Percentiles rank a stretch among this genome's conserved stretches.
phyloP scores from a whole-genome alignment of 2,329 filamentous ascomycete genomes.

The Penicillium sp. region DNA sequence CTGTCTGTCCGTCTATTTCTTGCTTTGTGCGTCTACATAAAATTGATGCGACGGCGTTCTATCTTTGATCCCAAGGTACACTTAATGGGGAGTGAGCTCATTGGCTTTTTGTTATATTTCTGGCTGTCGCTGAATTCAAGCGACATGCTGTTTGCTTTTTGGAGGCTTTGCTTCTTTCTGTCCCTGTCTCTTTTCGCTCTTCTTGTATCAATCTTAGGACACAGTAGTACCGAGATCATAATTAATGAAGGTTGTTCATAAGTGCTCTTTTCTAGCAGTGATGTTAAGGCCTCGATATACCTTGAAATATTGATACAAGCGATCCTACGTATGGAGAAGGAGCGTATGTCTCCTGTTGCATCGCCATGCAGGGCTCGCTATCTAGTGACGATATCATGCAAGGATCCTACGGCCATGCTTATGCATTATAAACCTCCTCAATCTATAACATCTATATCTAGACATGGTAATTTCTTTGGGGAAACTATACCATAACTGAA shows the following conservation, averaged over 20 bases:
- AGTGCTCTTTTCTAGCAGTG: background rate
- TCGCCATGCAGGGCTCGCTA: background rate
- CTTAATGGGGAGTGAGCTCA: conserved; percentile 2
- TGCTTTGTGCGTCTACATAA: conserved; percentile 2
- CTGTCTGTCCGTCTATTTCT: background rate
- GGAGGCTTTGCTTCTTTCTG: background rate
- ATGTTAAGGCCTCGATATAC: background rate
- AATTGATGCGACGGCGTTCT: conserved; percentile 12
- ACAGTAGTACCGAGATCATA: background rate
- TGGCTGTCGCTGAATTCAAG: background rate
- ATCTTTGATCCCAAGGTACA: conserved; percentile 9
- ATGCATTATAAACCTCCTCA: background rate
- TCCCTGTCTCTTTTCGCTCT: background rate
- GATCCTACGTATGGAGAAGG: too few species aligned
- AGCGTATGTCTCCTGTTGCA: background rate
- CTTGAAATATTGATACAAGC: background rate
- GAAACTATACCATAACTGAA: too few species aligned
- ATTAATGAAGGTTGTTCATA: background rate
- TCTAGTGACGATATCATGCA: background rate
- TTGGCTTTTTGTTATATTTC: conserved; percentile 1
- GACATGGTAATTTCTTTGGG: background rate
- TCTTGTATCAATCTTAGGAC: conserved; percentile 3
- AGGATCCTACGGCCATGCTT: background rate
- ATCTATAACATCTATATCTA: too few species aligned
- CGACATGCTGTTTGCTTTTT: background rate